These are phyloP conservation scores for Tuber umbilicatum DNA, from an alignment of 495 filamentous ascomycete species.

Conservation along the genomic window DNA sequence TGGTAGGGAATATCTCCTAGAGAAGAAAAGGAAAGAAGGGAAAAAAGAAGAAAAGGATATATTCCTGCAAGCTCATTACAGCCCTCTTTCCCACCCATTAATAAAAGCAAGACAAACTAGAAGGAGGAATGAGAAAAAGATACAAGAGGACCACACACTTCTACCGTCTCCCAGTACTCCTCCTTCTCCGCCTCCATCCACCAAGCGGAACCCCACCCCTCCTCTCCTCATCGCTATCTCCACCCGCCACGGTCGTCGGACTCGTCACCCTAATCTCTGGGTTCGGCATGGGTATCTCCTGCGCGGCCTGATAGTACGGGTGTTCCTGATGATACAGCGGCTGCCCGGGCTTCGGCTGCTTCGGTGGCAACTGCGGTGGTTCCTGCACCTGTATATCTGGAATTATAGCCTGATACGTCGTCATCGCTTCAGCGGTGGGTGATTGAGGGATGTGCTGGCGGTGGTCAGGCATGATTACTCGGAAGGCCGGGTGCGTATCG, in stretches of 20 bases:
- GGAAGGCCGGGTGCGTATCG: not conserved
- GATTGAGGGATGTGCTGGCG: not conserved
- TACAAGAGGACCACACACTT: conserved; percentile 1
- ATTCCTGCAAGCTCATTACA: not conserved
- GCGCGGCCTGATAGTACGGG: conserved; percentile 2
- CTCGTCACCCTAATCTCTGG: conserved; percentile 41
- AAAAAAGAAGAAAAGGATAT: not conserved
- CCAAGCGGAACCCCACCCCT: conserved; percentile 10
- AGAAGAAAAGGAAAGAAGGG: not conserved
- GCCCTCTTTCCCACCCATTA: not conserved
- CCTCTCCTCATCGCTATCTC: conserved; percentile 31
- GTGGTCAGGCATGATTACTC: conserved; percentile 23
- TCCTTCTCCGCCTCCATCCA: conserved; percentile 14
- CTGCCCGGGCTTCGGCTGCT: conserved; percentile 13
- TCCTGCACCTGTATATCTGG: conserved; percentile 3
- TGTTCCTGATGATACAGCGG: conserved; percentile 16
- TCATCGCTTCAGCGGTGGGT: not conserved
- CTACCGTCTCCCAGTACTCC: conserved; percentile 11
- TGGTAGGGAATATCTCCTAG: no score
- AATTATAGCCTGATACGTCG: not conserved
- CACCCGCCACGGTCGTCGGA: conserved; percentile 41
- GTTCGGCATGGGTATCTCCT: conserved; percentile 15
- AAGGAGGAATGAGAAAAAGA: not conserved
- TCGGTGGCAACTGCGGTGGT: conserved; percentile 8
- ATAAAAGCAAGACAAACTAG: not conserved